A percentile compares a stretch with the other conserved stretches of the same genome.
Conservation (phyloP, 805 yeast species). For the Saccharomyces jurei region DNA sequence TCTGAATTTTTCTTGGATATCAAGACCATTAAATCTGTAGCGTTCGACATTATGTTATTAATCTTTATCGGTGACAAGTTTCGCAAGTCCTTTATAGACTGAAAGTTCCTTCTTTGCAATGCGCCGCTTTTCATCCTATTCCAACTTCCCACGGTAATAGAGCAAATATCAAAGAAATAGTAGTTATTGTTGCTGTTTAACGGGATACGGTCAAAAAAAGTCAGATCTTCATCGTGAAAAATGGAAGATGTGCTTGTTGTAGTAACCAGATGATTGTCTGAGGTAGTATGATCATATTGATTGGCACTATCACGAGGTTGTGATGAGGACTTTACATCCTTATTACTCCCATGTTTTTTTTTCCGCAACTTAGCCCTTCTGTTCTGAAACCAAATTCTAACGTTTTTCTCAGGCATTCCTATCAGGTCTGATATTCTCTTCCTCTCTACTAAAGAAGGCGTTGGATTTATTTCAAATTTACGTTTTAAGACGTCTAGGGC, state of each 20-base stretch:
- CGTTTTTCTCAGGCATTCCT: conserved; percentile 80
- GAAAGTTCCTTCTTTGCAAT: conserved; percentile 31
- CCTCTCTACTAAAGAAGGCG: conserved; percentile 66
- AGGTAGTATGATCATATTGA: neutral
- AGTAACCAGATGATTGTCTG: neutral
- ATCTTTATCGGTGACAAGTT: conserved; percentile 63
- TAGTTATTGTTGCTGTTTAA: conserved; percentile 56
- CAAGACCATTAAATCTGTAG: conserved; percentile 64
- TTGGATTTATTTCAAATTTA: conserved; percentile 65
- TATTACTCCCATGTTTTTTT: conserved; percentile 6
- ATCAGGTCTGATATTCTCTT: conserved; percentile 62
- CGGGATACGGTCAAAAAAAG: conserved; percentile 37
- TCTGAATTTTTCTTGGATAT: conserved; percentile 64
- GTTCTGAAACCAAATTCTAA: conserved; percentile 90
- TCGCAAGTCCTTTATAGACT: conserved; percentile 38
- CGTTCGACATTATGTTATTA: conserved; percentile 50
- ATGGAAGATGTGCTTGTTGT: conserved; percentile 7
- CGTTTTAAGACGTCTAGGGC: conserved; percentile 57
- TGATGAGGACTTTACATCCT: conserved; percentile 6
- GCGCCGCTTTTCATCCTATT: conserved; percentile 66
- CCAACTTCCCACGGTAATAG: conserved; percentile 74
- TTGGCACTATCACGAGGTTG: conserved; percentile 9
- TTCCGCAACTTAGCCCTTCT: conserved; percentile 72
- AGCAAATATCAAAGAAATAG: conserved; percentile 57
- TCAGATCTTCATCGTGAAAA: conserved; percentile 7